Evolutionary conservation across 352 stramenopile species (phyloP), one percentile per base, ranked within the genome.

Genomic region (Phytophthora europaea): DNA sequence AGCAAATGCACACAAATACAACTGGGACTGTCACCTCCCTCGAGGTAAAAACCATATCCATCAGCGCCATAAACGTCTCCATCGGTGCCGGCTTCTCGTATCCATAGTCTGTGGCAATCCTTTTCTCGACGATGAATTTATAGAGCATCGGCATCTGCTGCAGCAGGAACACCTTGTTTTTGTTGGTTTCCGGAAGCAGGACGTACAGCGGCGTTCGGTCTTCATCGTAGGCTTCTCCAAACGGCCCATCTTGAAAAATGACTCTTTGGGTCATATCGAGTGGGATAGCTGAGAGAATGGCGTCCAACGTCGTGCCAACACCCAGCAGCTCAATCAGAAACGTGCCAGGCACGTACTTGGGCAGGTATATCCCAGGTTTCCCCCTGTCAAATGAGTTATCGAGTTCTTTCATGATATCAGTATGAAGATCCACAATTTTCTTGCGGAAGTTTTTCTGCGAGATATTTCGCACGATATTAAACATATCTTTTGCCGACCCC

Each of bases 1-100:
- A 80, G 65, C 73, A 78, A 34, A 71, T 66, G 31, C 58, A 67
- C 1, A 60, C 54, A 22, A 80, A 80, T 16, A 72, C 69, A 12
- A 80, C 52, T 1, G 66, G 65, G 6, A 80, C 23, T 13, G 55
- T 70, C 26, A 73, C 61, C 23, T 51, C 58, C 26, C 57, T 55
- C 6, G 43, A 65, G 23, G 61, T 68, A 38, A 80, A 75, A 23
- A 64, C 75, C 60, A 69, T 26, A 13, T 69, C 68, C 31, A 75
- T 57, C 18, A 65, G 23, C 13, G 28, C 34, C 33, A 79, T 33
- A 23, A 56, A 55, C 22, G 50, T 31, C 4, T 20, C 20, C 22
- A 23, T 51, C 50, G 23, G 22, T 18, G 13, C 50, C 4, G 8
- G 13, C 13, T 18, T 20, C 20, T 18, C 22, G 23, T 56, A 18